Conservation (phyloP, 2,329 filamentous ascomycete genomes). For the Xylariomycetidae sp. region DNA sequence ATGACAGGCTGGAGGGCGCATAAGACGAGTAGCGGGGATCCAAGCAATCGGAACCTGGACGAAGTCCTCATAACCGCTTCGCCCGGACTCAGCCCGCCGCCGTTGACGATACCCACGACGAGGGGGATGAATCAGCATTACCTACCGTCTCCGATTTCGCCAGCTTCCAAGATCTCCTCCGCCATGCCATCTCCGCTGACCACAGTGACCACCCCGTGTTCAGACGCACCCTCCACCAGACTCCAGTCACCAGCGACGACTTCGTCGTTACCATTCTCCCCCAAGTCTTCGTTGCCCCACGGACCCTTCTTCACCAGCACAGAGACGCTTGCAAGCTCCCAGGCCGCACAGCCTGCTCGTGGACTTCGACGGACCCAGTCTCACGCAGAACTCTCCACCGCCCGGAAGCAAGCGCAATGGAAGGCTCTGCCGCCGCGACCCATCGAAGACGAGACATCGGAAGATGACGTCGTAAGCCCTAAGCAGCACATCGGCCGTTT, state of each 20-base stretch:
- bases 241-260: too few relatives aligned
- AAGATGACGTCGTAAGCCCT: background rate
- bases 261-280: too few relatives aligned
- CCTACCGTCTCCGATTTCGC: too few relatives aligned
- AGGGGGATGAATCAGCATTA: too few relatives aligned
- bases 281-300: too few relatives aligned
- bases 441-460: conserved; percentile 1
- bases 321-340: too few relatives aligned
- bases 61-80: background rate
- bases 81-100: background rate
- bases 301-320: too few relatives aligned
- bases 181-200: too few relatives aligned
- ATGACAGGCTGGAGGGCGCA: conserved; percentile 1
- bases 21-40: background rate
- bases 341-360: background rate
- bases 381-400: conserved; percentile 15
- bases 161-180: too few relatives aligned
- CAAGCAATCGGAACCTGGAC: background rate
- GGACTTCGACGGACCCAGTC: conserved; percentile 19
- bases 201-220: too few relatives aligned
- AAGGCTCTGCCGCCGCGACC: conserved; percentile 8
- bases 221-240: too few relatives aligned
- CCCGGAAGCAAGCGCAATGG: conserved; percentile 8
- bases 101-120: background rate
- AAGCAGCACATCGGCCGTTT: background rate